These are phyloP conservation scores for Stachybotrys elegans DNA, from an alignment of 2,329 filamentous ascomycete species.

Conservation along the genomic window DNA sequence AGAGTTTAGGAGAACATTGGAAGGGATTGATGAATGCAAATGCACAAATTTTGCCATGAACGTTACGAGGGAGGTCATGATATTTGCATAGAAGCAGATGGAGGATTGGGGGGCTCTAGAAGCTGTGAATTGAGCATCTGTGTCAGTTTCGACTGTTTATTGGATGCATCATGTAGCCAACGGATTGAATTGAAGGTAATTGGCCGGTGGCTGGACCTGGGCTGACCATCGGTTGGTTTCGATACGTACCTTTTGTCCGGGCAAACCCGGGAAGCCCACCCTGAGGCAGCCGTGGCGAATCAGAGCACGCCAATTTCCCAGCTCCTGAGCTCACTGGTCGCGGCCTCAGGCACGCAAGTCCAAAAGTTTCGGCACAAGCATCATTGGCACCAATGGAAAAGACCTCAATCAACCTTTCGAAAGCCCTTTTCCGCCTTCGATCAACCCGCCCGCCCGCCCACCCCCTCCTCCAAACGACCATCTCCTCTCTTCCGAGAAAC, in stretches of 20 bases:
- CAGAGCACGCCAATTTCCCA: slow-evolving; percentile 40
- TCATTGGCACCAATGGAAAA: slow-evolving; percentile 36
- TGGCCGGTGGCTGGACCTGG: no score
- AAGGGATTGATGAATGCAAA: not conserved
- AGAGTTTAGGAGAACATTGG: not conserved
- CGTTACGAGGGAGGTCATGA: no score
- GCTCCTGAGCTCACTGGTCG: slow-evolving; percentile 22
- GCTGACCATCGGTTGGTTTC: no score
- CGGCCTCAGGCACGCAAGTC: slow-evolving; percentile 38
- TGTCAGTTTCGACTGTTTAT: no score
- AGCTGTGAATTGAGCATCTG: no score
- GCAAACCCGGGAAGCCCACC: slow-evolving; percentile 6
- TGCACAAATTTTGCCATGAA: no score
- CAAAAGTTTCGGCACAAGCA: slow-evolving; percentile 38
- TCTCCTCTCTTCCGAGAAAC: slow-evolving; percentile 9
- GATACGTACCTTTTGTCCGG: slow-evolving; percentile 19
- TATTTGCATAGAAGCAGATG: not conserved
- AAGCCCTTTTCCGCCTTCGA: slow-evolving; percentile 14
- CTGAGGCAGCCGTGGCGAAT: slow-evolving; percentile 32
- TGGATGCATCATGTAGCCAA: no score
- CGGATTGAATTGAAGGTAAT: no score
- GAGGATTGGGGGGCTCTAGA: no score
- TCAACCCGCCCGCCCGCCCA: slow-evolving; percentile 15
- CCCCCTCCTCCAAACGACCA: slow-evolving; percentile 19
- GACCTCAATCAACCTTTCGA: slow-evolving; percentile 37